Percentiles rank a stretch among this genome's conserved stretches.
These are phyloP conservation scores for Salisapilia sapeloensis DNA, from an alignment of 352 stramenopile genomes.

Conservation along the genomic window DNA sequence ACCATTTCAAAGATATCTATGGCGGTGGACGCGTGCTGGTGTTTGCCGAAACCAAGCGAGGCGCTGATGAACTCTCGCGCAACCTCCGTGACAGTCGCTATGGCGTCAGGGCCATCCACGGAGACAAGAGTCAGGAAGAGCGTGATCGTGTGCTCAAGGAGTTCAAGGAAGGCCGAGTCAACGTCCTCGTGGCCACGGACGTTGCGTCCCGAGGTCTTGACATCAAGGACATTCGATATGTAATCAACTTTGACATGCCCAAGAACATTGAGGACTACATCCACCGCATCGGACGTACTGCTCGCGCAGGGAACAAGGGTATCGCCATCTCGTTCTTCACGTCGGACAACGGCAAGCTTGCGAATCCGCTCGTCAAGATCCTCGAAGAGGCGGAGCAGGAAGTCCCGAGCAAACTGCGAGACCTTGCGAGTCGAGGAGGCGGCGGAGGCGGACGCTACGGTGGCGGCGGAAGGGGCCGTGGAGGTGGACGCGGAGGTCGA, in stretches of 20 bases:
- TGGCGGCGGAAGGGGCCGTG: slow-evolving; percentile 39
- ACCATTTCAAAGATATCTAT: slow-evolving; percentile 71
- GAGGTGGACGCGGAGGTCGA: slow-evolving; percentile 13
- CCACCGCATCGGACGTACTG: slow-evolving; percentile 96
- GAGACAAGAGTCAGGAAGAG: slow-evolving; percentile 97
- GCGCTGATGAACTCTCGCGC: slow-evolving; percentile 91
- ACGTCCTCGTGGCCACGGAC: slow-evolving; percentile 97
- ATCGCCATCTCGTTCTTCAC: slow-evolving; percentile 92
- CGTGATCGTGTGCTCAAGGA: slow-evolving; percentile 94
- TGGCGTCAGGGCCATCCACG: slow-evolving; percentile 95
- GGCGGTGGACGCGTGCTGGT: slow-evolving; percentile 93
- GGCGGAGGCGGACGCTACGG: slow-evolving; percentile 34
- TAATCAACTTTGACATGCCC: slow-evolving; percentile 99
- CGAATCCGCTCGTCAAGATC: slow-evolving; percentile 78
- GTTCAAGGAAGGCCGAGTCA: slow-evolving; percentile 92
- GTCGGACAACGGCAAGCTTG: slow-evolving; percentile 71
- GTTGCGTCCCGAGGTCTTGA: slow-evolving; percentile 98
- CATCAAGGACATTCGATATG: slow-evolving; percentile 98
- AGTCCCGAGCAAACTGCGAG: slow-evolving; percentile 71
- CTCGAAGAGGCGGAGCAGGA: slow-evolving; percentile 78
- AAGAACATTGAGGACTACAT: slow-evolving; percentile 99
- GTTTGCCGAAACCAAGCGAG: slow-evolving; percentile 99
- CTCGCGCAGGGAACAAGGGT: slow-evolving; percentile 92
- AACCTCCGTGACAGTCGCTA: slow-evolving; percentile 89
- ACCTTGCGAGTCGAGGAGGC: slow-evolving; percentile 36